These are phyloP conservation scores for Diaporthe caulivora DNA, from an alignment of 2,329 filamentous ascomycete species.

Conservation along the genomic window DNA sequence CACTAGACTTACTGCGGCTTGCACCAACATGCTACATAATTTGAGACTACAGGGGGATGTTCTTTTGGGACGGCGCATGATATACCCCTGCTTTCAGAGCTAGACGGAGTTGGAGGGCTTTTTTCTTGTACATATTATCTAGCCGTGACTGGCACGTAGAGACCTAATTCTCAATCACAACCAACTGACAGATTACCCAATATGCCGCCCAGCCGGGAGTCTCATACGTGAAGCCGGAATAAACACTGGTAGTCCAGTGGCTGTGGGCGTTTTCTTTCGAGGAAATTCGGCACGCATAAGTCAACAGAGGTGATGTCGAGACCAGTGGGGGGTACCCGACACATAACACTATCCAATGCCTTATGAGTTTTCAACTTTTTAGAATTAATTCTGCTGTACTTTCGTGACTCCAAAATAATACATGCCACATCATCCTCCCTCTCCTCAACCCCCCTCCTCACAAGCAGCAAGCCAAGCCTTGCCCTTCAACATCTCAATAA, in stretches of 20 bases:
- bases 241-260: no score
- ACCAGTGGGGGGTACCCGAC: no score
- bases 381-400: background rate
- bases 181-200: background rate
- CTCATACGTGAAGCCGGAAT: no score
- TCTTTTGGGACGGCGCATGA: background rate
- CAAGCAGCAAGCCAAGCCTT: constrained; percentile 64
- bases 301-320: no score
- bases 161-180: background rate
- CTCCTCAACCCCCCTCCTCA: constrained; percentile 41
- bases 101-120: constrained; percentile 10
- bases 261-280: no score
- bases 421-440: no score
- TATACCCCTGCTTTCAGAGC: constrained; percentile 31
- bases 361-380: constrained; percentile 10
- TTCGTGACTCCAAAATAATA: no score
- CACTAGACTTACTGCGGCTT: constrained; percentile 16
- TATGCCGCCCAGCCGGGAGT: no score
- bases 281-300: no score
- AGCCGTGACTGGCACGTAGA: background rate
- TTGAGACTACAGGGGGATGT: no score
- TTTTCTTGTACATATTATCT: background rate
- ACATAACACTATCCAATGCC: no score
- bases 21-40: no score
- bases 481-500: constrained; percentile 68